phyloP scores from a whole-genome alignment of 306 rosid genomes.

The Quercus bicolor region DNA sequence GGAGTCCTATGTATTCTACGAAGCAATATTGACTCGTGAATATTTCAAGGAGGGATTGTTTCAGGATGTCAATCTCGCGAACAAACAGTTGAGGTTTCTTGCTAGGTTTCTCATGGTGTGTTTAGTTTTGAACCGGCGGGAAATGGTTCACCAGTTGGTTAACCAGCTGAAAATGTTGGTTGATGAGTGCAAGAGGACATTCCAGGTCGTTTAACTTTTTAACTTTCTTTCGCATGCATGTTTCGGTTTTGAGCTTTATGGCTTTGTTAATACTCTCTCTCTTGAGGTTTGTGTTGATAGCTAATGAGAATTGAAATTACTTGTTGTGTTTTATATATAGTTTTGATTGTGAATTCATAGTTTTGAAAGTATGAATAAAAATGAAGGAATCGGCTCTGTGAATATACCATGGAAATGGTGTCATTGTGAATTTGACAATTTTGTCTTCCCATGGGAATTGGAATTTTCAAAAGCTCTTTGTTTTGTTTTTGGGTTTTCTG shows the following conservation, averaged over 20 bases:
- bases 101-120: constrained; percentile 85
- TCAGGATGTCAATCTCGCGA: constrained; percentile 69
- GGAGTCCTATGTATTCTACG: constrained; percentile 82
- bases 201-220: constrained; percentile 45
- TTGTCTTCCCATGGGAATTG: not conserved
- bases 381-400: not conserved
- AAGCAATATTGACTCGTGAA: constrained; percentile 82
- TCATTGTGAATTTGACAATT: not conserved
- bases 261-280: not conserved
- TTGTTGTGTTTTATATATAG: not conserved
- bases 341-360: not conserved
- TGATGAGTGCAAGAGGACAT: constrained; percentile 84
- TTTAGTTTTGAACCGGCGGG: constrained; percentile 67
- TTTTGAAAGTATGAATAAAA: not conserved
- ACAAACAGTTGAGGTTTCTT: constrained; percentile 76
- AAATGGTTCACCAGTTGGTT: constrained; percentile 71
- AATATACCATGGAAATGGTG: not conserved
- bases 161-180: constrained; percentile 66
- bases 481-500: not conserved
- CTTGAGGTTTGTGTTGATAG: constrained; percentile 1
- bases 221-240: not conserved
- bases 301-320: not conserved
- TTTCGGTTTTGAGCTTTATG: not conserved
- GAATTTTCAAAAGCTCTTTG: not conserved
- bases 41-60: constrained; percentile 82